Base-by-base conservation (phyloP, 768 basidiomycete species). In the Nidularia pulvinata region DNA sequence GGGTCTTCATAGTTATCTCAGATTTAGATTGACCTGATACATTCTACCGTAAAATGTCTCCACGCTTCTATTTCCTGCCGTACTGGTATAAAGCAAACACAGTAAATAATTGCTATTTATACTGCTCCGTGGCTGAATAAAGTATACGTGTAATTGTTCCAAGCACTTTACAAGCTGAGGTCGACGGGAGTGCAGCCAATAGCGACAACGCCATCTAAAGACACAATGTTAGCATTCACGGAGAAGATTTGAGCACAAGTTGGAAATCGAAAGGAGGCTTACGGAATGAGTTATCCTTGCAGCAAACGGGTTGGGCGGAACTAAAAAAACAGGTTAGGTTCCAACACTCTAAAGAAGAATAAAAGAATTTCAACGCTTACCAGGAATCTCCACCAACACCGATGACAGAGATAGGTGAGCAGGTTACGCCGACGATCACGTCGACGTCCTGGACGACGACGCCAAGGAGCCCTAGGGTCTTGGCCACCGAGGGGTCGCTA, bases 361-460 rank as follows among this genome's bases (percentile, higher is more conserved):
- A 13, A 35, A 16, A 33, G 13, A n/a, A 13, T 32, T 9, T 5
- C 14, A 32, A 51, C 37, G 13, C 39, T 19, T 10, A 51, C 50
- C 50, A 51, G n/a, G 50, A 51, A 25, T 46, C 25, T 11, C 45
- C 45, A n/a, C 45, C 45, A 30, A 32, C 34, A 43, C 50, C 50
- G n/a, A 43, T n/a, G 34, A 13, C 35, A 32, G 34, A 10, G 37
- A 51, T 36, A 32, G 50, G 35, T 10, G 35, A 4, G 50, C 50
- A 51, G 50, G 50, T 51, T 3, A 51, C 4, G 30, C 50, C 50
- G 30, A 51, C 39, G 14, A 43, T 10, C 35, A 16, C 50, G 16
- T 10, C 42, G 34, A 51, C 35, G 30, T 42, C 50, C 16, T 51
- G 35, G 30, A 51, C 39, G 30, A 43, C 50, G 34, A 51, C 37